Evolutionary conservation across 2,329 filamentous ascomycete species (phyloP).

Genomic region (Fonsecaea pugnacius): DNA sequence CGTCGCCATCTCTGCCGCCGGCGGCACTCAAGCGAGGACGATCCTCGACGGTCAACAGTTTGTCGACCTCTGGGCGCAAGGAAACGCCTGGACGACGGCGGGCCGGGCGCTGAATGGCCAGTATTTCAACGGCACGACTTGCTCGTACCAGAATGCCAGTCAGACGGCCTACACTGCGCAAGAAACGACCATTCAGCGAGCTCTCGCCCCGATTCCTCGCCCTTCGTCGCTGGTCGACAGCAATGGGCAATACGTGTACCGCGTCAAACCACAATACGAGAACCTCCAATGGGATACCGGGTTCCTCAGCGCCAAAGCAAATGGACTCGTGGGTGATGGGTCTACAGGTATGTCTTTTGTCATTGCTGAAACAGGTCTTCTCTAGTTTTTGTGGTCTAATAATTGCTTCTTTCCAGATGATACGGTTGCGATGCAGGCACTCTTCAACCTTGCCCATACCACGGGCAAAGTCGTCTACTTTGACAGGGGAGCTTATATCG

Average conservation of each 20-base stretch:
- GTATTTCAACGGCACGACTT: constrained; percentile 36
- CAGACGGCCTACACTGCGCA: constrained; percentile 39
- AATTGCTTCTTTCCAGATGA: constrained; percentile 51
- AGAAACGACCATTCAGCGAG: constrained; percentile 58
- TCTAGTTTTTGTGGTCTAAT: background rate
- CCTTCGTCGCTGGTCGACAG: constrained; percentile 52
- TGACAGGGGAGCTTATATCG: constrained; percentile 73
- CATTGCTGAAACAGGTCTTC: background rate
- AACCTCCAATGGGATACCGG: constrained; percentile 40
- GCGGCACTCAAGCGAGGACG: constrained; percentile 42
- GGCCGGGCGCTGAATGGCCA: constrained; percentile 31
- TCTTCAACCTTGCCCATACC: constrained; percentile 57
- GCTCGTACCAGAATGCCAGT: constrained; percentile 31
- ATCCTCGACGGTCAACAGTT: constrained; percentile 52
- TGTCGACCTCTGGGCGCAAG: constrained; percentile 72
- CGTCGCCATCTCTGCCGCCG: constrained; percentile 48
- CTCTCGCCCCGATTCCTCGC: constrained; percentile 52
- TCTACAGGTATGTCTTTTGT: constrained; percentile 47
- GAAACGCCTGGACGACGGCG: constrained; percentile 63
- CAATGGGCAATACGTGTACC: constrained; percentile 57
- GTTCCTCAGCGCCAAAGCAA: constrained; percentile 52
- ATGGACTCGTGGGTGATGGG: constrained; percentile 58
- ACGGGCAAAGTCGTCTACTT: constrained; percentile 69
- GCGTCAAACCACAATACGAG: constrained; percentile 61
- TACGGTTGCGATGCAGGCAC: constrained; percentile 62